Evolutionary conservation across 2,329 filamentous ascomycete species (phyloP).

Genomic region (Sphaerulina vaccinii): DNA sequence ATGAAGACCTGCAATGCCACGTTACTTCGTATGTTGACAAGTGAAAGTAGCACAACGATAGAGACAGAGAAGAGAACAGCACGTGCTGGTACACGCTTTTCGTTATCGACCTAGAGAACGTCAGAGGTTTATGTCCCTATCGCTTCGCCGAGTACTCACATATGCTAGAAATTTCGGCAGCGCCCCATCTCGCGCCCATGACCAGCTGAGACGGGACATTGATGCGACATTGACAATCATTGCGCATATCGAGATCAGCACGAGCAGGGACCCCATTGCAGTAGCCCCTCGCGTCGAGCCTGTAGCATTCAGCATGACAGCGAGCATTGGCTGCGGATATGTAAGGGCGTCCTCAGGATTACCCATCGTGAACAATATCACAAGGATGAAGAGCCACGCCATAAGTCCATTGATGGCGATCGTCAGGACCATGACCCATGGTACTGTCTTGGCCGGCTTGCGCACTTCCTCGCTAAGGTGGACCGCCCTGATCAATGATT

Average conservation of each 20-base stretch:
- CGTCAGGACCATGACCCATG: slow-evolving; percentile 28
- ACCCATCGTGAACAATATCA: slow-evolving; percentile 27
- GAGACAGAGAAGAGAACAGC: slow-evolving; percentile 27
- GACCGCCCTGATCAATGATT: slow-evolving; percentile 9
- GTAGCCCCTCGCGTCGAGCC: slow-evolving; percentile 23
- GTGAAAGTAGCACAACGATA: slow-evolving; percentile 25
- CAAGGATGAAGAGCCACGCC: slow-evolving; percentile 26
- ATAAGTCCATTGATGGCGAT: slow-evolving; percentile 27
- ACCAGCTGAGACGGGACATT: slow-evolving; percentile 29
- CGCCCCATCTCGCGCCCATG: slow-evolving; percentile 31
- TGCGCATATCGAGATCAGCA: slow-evolving; percentile 16
- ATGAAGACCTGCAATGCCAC: slow-evolving; percentile 28
- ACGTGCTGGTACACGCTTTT: slow-evolving; percentile 26
- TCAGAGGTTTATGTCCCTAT: no score
- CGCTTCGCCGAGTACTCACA: no score
- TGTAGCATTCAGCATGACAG: slow-evolving; percentile 26
- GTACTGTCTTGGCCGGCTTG: slow-evolving; percentile 24
- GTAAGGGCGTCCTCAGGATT: slow-evolving; percentile 23
- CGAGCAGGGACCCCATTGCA: slow-evolving; percentile 21
- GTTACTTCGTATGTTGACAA: slow-evolving; percentile 26
- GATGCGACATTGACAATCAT: slow-evolving; percentile 26
- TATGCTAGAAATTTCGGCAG: slow-evolving; percentile 28
- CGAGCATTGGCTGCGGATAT: slow-evolving; percentile 26
- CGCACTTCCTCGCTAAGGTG: slow-evolving; percentile 28
- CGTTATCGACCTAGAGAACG: slow-evolving; percentile 15